Base-by-base conservation (phyloP, 2,329 filamentous ascomycete species). In the Chrysoporthe puriensis region DNA sequence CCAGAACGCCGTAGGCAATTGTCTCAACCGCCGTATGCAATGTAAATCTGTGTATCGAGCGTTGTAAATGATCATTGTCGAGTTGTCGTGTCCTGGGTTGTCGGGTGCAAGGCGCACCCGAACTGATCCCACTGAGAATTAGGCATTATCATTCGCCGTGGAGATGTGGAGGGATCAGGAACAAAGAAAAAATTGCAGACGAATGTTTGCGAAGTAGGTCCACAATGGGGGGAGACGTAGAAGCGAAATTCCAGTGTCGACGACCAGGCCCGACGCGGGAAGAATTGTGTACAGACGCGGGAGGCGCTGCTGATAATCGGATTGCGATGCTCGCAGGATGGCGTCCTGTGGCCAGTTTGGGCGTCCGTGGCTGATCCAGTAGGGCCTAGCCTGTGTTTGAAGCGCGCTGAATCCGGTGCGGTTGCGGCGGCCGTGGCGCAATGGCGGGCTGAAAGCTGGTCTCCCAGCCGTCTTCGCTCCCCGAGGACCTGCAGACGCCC, bases 131-230 rank as follows among this genome's bases (percentile, higher is more conserved):
- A 62, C 42, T 58, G 68, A 54, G 57, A 60, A 69, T 69, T 69
- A 69, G 42, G 68, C 66, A 68, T 70, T 68, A 68, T 63, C 68
- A 62, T 70, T 65, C 62, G 68, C 68, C 68, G 40, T 46, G 36
- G 54, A 50, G 26, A 40, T 50, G 58, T 34, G 34, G 52, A 18
- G 21, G 18, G n/a, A 42, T 36, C 21, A 52, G 21, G 32, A 44
- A 34, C 6, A 14, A n/a, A 26, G 54, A 34, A 40, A 46, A 36
- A 16, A 13, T 16, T n/a, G 62, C 14, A 32, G 62, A n/a, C 48
- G 40, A 54, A 42, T 36, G 43, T 36, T n/a, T 48, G 54, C 52
- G 26, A 26, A 59, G 63, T 64, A 63, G 42, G 56, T 57, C 32
- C 46, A 40, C 16, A 16, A 63, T n/a, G 36, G 6, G 52, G 26